Evolutionary conservation across 2,329 filamentous ascomycete species (phyloP).

Genomic region (Magnaporthiopsis rhizophila): DNA sequence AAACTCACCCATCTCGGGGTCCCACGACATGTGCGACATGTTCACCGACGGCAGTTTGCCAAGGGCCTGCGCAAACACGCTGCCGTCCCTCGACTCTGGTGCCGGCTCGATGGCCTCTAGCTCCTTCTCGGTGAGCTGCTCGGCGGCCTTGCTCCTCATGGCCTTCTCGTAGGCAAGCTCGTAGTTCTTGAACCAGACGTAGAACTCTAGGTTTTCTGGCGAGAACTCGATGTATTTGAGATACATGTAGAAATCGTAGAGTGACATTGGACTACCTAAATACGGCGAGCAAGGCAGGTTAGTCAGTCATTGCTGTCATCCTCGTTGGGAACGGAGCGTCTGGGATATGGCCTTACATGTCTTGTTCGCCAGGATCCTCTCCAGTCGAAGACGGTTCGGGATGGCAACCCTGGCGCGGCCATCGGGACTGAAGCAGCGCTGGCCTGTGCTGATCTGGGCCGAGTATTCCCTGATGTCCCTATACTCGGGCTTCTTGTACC

Average conservation of each 20-base stretch:
- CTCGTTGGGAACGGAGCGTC: neutral
- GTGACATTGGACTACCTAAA: constrained; percentile 37
- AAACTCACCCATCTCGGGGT: constrained; percentile 26
- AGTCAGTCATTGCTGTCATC: neutral
- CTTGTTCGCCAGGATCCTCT: constrained; percentile 38
- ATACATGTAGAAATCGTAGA: constrained; percentile 44
- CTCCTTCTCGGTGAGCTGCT: constrained; percentile 16
- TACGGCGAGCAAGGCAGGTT: neutral
- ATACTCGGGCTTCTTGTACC: constrained; percentile 43
- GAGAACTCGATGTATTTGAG: constrained; percentile 41
- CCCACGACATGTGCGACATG: constrained; percentile 14
- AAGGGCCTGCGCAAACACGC: constrained; percentile 11
- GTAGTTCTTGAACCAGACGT: constrained; percentile 40
- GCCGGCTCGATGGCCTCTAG: constrained; percentile 7
- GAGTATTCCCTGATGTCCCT: constrained; percentile 38
- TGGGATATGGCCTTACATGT: constrained; percentile 26
- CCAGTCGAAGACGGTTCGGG: constrained; percentile 31
- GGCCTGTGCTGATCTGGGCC: constrained; percentile 24
- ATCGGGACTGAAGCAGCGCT: constrained; percentile 27
- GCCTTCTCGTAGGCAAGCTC: constrained; percentile 23
- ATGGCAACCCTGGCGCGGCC: constrained; percentile 27
- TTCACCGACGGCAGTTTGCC: constrained; percentile 13
- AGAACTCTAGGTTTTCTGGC: constrained; percentile 41
- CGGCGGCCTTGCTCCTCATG: constrained; percentile 7
- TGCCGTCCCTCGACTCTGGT: neutral